These are phyloP conservation scores for Saitozyma podzolica DNA, from an alignment of 768 basidiomycete genomes.

Conservation along the genomic window DNA sequence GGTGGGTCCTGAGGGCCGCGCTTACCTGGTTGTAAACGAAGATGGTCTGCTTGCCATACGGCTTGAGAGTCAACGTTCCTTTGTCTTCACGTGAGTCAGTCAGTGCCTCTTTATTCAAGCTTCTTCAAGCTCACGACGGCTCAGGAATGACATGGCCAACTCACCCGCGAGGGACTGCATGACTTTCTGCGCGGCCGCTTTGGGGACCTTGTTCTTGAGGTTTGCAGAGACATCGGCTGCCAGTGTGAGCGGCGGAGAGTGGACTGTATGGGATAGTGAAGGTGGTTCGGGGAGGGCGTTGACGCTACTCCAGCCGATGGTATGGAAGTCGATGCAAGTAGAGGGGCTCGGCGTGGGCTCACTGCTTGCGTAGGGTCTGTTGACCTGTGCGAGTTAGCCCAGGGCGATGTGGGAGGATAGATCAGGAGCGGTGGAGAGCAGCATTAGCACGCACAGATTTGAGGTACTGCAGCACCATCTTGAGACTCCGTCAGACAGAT, in stretches of 20 bases:
- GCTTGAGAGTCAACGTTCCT: constrained; percentile 76
- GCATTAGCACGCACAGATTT: constrained; percentile 59
- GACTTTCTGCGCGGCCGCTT: constrained; percentile 80
- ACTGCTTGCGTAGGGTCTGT: constrained; percentile 82
- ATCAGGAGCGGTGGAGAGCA: neutral
- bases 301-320: neutral
- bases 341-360: constrained; percentile 2
- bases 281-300: too few relatives aligned
- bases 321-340: neutral
- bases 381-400: constrained; percentile 62
- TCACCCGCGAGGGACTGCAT: constrained; percentile 66
- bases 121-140: neutral
- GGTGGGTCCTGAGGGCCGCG: neutral
- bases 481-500: constrained; percentile 1
- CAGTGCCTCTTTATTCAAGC: neutral
- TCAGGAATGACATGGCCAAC: neutral
- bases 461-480: constrained; percentile 70
- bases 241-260: neutral
- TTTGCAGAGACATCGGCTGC: constrained; percentile 83
- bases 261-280: too few relatives aligned
- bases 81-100: constrained; percentile 59
- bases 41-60: constrained; percentile 81
- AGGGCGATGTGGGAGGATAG: constrained; percentile 1
- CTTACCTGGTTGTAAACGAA: constrained; percentile 70
- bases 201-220: constrained; percentile 83